phyloP scores from a whole-genome alignment of 495 filamentous ascomycete species.

The Parachaetomium inaequale region DNA sequence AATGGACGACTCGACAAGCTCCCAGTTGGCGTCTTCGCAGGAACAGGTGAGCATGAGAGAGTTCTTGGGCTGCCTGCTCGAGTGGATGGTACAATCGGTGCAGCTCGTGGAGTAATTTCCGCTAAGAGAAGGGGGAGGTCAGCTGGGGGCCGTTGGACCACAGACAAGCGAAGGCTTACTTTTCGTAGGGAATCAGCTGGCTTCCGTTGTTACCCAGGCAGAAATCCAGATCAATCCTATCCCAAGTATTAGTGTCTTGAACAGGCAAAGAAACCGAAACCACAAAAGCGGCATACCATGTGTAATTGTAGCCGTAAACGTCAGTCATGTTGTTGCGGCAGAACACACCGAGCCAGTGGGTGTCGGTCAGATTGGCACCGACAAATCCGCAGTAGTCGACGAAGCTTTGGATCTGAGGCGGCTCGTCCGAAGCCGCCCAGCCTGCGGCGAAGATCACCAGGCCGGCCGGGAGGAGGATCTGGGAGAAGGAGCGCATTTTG shows the following conservation, averaged over 20 bases:
- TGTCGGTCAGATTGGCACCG: constrained; percentile 15
- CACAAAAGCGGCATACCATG: constrained; percentile 15
- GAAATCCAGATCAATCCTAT: constrained; percentile 24
- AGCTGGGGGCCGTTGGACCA: neutral
- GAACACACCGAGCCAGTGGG: constrained; percentile 22
- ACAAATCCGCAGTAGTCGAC: constrained; percentile 13
- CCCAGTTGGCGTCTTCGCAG: constrained; percentile 6
- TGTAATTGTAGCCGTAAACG: constrained; percentile 24
- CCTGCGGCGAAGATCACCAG: neutral
- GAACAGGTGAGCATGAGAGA: constrained; percentile 17
- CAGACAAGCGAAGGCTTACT: neutral
- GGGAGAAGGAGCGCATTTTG: constrained; percentile 1
- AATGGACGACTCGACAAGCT: neutral
- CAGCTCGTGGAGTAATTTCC: constrained; percentile 23
- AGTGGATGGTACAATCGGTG: constrained; percentile 13
- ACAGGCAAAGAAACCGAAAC: neutral
- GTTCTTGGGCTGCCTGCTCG: constrained; percentile 8
- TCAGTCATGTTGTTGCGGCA: constrained; percentile 22
- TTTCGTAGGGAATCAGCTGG: constrained; percentile 14
- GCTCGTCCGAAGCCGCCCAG: neutral
- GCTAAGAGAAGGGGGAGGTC: constrained; percentile 1
- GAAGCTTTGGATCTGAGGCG: constrained; percentile 11
- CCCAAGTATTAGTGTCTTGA: neutral
- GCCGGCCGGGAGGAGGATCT: neutral
- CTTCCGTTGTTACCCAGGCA: constrained; percentile 25